These are phyloP conservation scores for Pichia phayaonensis DNA, from an alignment of 805 yeast genomes.

Conservation along the genomic window DNA sequence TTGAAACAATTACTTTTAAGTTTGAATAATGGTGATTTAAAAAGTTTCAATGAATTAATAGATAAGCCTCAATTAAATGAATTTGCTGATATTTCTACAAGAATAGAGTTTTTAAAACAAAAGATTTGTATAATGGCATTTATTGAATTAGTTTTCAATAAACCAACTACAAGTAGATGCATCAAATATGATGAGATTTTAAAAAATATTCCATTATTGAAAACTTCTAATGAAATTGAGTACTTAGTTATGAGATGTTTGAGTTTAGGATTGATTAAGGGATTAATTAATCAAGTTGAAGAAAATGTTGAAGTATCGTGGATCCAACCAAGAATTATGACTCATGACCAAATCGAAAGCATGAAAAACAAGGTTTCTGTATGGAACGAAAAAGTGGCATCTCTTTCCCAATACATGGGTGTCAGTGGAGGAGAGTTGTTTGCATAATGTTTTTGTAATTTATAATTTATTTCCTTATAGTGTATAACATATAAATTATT, in stretches of 20 bases:
- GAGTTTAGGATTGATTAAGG: constrained; percentile 73
- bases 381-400: constrained; percentile 74
- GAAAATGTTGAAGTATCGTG: constrained; percentile 75
- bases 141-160: constrained; percentile 74
- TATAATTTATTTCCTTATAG: too few relatives aligned
- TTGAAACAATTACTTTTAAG: constrained; percentile 60
- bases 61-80: constrained; percentile 7
- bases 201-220: constrained; percentile 52
- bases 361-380: constrained; percentile 65
- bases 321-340: constrained; percentile 95
- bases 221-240: constrained; percentile 69
- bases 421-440: constrained; percentile 56
- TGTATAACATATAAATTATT: too few relatives aligned
- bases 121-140: constrained; percentile 90
- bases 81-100: constrained; percentile 35
- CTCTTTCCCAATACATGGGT: constrained; percentile 55
- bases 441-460: constrained; percentile 32
- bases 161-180: constrained; percentile 67
- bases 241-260: constrained; percentile 87
- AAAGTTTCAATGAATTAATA: constrained; percentile 44
- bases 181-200: constrained; percentile 70
- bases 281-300: constrained; percentile 84
- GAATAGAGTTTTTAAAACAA: constrained; percentile 68
- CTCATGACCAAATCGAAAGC: constrained; percentile 64
- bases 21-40: constrained; percentile 72